phyloP scores from a whole-genome alignment of 306 rosid genomes.

The Fragaria ananassa region DNA sequence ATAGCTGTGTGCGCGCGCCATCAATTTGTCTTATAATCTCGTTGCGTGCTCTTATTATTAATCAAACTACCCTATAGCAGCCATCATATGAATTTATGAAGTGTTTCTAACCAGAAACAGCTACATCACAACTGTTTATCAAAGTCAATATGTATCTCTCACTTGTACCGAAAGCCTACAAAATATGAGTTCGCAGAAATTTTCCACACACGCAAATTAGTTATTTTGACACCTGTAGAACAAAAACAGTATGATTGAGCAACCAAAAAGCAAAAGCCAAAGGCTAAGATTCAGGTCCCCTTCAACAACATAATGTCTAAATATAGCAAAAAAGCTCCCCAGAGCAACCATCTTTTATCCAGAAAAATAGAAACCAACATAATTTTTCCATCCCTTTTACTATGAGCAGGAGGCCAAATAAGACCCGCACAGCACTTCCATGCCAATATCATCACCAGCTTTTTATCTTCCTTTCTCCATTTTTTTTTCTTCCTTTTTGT shows the following conservation, averaged over 20 bases:
- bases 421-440: background rate
- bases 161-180: constrained; percentile 26
- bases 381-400: background rate
- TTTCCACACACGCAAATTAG: constrained; percentile 24
- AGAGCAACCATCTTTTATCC: constrained; percentile 2
- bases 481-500: background rate
- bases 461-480: background rate
- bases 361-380: background rate
- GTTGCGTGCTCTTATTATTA: background rate
- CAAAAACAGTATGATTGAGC: background rate
- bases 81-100: background rate
- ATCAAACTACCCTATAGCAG: background rate
- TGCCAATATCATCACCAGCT: background rate
- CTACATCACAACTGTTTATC: constrained; percentile 8
- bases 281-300: constrained; percentile 13
- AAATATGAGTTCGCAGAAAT: constrained; percentile 14
- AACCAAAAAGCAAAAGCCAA: constrained; percentile 1
- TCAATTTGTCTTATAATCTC: too few relatives aligned
- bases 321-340: constrained; percentile 17
- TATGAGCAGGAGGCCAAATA: background rate
- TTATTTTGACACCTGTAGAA: constrained; percentile 6
- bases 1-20: too few relatives aligned
- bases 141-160: constrained; percentile 25
- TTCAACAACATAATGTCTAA: constrained; percentile 30
- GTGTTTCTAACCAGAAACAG: background rate